These are phyloP conservation scores for Gracilaria gracilis DNA, from an alignment of 23 red algal genomes.

Conservation along the genomic window DNA sequence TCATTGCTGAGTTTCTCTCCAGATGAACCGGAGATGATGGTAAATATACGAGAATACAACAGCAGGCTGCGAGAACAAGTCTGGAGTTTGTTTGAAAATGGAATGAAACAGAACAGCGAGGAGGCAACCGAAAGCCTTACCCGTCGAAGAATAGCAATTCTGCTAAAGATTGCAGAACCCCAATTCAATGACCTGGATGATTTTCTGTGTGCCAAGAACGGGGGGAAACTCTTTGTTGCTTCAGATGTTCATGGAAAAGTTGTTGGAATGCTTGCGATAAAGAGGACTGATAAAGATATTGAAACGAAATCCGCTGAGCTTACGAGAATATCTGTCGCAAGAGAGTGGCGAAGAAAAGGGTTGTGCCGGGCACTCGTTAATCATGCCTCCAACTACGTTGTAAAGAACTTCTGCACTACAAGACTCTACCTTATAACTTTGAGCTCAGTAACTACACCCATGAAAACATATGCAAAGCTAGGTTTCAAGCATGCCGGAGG, in stretches of 20 bases:
- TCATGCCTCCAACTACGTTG: slow-evolving; percentile 1
- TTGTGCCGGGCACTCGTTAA: slow-evolving; percentile 26
- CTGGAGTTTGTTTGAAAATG: not conserved
- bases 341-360: slow-evolving; percentile 38
- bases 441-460: not conserved
- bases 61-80: not conserved
- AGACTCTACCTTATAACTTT: slow-evolving; percentile 6
- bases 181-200: not conserved
- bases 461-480: slow-evolving; percentile 15
- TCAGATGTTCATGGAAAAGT: not conserved
- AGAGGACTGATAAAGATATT: slow-evolving; percentile 13
- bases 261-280: slow-evolving; percentile 40
- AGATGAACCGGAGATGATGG: not conserved
- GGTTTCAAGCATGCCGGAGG: slow-evolving; percentile 2
- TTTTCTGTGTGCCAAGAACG: not conserved
- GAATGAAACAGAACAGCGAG: slow-evolving; percentile 22
- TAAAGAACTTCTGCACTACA: not conserved
- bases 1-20: too few relatives aligned
- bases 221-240: slow-evolving; percentile 29
- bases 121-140: not conserved
- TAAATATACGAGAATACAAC: not conserved
- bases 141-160: not conserved
- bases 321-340: slow-evolving; percentile 34
- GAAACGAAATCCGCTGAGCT: slow-evolving; percentile 6
- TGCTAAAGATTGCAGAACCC: not conserved